Evolutionary conservation across 805 yeast genomes (phyloP).

Genomic region (Maudiozyma pseudohumilis): DNA sequence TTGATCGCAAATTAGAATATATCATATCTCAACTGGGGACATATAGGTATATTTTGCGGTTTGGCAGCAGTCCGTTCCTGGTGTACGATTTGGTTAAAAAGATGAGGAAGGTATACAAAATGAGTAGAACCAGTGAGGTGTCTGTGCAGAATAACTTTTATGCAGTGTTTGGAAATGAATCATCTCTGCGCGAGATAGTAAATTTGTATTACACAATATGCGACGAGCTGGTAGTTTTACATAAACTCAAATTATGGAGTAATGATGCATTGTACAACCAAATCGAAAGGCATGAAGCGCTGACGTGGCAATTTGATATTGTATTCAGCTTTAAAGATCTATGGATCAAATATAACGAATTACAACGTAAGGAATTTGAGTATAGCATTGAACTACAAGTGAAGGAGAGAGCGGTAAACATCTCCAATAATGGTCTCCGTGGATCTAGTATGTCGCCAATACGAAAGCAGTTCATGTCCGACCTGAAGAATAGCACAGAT

Average conservation of each 20-base stretch:
- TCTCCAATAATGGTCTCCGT: constrained; percentile 1
- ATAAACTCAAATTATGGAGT: constrained; percentile 35
- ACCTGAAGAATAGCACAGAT: background rate
- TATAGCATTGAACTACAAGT: constrained; percentile 42
- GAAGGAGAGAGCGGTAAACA: constrained; percentile 27
- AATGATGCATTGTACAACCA: constrained; percentile 23
- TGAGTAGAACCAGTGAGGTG: constrained; percentile 8
- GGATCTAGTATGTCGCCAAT: constrained; percentile 1
- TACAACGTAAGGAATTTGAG: constrained; percentile 7
- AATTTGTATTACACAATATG: constrained; percentile 53
- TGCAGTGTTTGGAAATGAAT: constrained; percentile 34
- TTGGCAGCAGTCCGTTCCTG: constrained; percentile 62
- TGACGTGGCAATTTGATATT: constrained; percentile 66
- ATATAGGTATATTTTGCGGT: constrained; percentile 55
- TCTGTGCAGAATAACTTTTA: background rate
- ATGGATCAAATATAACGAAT: constrained; percentile 29
- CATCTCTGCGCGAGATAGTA: constrained; percentile 40
- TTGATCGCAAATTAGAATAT: constrained; percentile 11
- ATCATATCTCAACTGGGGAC: constrained; percentile 3
- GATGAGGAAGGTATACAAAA: constrained; percentile 16
- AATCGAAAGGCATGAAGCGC: constrained; percentile 47
- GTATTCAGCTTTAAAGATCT: constrained; percentile 46
- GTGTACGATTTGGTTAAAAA: constrained; percentile 31
- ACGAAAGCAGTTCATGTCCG: constrained; percentile 4
- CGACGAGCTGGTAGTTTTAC: constrained; percentile 48